Conservation (phyloP, 2,329 filamentous ascomycete genomes). For the Magnaporthiopsis rhizophila region DNA sequence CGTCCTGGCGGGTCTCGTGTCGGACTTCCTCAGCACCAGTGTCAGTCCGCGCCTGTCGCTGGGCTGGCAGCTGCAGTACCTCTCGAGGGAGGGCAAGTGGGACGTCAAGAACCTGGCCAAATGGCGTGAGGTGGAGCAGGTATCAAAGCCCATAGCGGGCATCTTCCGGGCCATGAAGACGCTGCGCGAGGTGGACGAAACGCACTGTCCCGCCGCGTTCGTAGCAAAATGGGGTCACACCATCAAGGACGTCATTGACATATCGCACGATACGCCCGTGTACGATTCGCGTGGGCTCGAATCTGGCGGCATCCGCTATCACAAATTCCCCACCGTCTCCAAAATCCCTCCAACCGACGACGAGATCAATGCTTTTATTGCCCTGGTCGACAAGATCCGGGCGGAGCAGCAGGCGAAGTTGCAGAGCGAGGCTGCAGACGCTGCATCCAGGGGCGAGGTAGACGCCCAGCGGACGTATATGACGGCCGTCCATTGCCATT, state of each 20-base stretch:
- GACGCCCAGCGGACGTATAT: conserved; percentile 29
- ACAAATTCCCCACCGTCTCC: conserved; percentile 86
- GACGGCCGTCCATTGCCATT: conserved; percentile 88
- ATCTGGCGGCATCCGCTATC: conserved; percentile 58
- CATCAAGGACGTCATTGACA: conserved; percentile 77
- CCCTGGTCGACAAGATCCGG: conserved; percentile 51
- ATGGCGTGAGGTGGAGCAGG: conserved; percentile 73
- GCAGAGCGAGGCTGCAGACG: conserved; percentile 21
- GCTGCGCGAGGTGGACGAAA: conserved; percentile 76
- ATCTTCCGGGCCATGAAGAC: conserved; percentile 91
- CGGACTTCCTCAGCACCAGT: conserved; percentile 68
- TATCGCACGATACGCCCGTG: conserved; percentile 82
- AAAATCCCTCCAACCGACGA: conserved; percentile 68
- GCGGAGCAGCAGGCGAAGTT: conserved; percentile 37
- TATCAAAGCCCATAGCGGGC: conserved; percentile 69
- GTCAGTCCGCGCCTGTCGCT: conserved; percentile 72
- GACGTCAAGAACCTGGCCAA: conserved; percentile 94
- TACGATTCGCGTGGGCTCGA: conserved; percentile 72
- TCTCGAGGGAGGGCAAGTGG: conserved; percentile 90
- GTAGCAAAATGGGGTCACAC: conserved; percentile 56
- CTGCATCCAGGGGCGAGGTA: conserved; percentile 17
- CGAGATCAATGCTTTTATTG: conserved; percentile 47
- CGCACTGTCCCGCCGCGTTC: conserved; percentile 69
- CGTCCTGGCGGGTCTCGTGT: conserved; percentile 70
- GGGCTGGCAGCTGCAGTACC: conserved; percentile 84